Conservation (phyloP, 495 filamentous ascomycete genomes). For the Aspergillus steynii region DNA sequence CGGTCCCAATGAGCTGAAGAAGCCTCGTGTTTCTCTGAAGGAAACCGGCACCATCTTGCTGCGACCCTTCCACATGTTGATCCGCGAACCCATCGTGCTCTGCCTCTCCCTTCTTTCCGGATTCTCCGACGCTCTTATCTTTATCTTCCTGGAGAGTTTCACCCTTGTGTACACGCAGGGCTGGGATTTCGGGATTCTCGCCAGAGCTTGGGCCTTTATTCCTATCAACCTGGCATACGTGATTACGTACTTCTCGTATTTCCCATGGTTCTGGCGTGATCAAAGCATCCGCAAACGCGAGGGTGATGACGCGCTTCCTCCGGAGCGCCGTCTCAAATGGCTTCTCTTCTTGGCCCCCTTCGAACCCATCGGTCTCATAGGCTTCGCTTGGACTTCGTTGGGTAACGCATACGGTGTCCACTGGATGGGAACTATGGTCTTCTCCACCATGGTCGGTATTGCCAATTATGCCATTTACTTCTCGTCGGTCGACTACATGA, state of each 20-base stretch:
- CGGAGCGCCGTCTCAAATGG: slow-evolving; percentile 5
- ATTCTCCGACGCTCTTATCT: slow-evolving; percentile 7
- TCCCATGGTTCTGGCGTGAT: slow-evolving; percentile 10
- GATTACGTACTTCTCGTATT: not conserved
- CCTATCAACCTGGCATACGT: slow-evolving; percentile 5
- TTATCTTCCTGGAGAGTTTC: slow-evolving; percentile 7
- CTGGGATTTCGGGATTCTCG: slow-evolving; percentile 1
- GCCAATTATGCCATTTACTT: slow-evolving; percentile 6
- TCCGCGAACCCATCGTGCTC: slow-evolving; percentile 5
- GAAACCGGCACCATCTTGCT: slow-evolving; percentile 3
- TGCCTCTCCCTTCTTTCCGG: slow-evolving; percentile 5
- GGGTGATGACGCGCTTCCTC: slow-evolving; percentile 1
- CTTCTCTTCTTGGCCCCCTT: slow-evolving; percentile 5
- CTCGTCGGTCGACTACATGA: slow-evolving; percentile 5
- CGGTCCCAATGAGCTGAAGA: slow-evolving; percentile 5
- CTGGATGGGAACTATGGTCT: slow-evolving; percentile 2
- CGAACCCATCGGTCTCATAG: not conserved
- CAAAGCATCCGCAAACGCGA: not conserved
- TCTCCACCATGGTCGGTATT: slow-evolving; percentile 3
- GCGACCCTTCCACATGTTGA: slow-evolving; percentile 4
- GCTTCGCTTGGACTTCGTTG: slow-evolving; percentile 4
- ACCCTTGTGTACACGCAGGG: slow-evolving; percentile 1
- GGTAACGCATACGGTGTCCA: not conserved
- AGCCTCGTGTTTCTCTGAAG: slow-evolving; percentile 2
- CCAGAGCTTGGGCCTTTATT: slow-evolving; percentile 3